These are phyloP conservation scores for Talaromyces sp. DNA, from an alignment of 2,329 filamentous ascomycete species.

Conservation along the genomic window DNA sequence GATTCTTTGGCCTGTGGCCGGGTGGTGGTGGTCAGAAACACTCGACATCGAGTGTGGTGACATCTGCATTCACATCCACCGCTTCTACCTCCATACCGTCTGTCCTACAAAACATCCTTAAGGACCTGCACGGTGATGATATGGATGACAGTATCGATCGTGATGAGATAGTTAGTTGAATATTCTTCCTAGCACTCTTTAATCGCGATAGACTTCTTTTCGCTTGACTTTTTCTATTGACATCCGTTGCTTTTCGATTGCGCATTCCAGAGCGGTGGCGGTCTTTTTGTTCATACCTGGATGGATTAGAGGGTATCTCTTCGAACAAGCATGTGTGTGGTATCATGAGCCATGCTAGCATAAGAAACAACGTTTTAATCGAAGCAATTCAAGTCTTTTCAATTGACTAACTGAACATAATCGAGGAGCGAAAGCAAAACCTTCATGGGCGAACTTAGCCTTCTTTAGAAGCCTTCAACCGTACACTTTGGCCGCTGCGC, in stretches of 20 bases:
- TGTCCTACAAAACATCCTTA: conserved; percentile 9
- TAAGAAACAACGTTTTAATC: background rate
- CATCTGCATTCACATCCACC: background rate
- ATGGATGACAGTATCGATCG: conserved; percentile 4
- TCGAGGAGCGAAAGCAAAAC: too few species aligned
- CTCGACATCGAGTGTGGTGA: background rate
- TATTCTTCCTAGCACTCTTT: background rate
- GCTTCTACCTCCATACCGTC: conserved; percentile 2
- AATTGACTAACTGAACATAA: background rate
- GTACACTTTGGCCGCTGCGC: too few species aligned
- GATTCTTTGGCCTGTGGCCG: conserved; percentile 9
- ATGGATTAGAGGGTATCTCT: background rate
- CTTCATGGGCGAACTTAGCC: too few species aligned
- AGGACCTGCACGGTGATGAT: background rate
- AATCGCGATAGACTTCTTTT: background rate
- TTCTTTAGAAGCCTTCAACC: too few species aligned
- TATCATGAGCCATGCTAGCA: background rate
- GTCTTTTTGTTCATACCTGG: background rate
- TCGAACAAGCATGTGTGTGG: background rate
- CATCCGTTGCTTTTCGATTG: background rate
- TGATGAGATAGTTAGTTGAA: conserved; percentile 10
- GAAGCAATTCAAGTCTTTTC: background rate
- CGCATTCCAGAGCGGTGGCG: background rate
- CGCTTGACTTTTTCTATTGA: background rate
- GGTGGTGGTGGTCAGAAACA: background rate